Evolutionary conservation across 495 filamentous ascomycete species (phyloP).

Genomic region (Amphirosellinia nigrospora): DNA sequence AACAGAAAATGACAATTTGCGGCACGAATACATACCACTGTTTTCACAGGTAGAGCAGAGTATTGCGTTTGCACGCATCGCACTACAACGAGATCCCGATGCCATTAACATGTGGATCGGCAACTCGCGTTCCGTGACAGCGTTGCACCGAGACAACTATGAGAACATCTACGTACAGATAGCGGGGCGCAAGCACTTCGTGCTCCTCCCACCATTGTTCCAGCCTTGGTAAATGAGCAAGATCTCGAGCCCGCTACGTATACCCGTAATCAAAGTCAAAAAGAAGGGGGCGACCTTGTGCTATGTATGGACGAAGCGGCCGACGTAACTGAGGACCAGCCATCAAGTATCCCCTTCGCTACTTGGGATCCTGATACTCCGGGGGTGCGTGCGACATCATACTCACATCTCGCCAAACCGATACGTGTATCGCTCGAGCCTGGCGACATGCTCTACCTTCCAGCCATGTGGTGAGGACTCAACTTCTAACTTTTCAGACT

Average conservation of each 20-base stretch:
- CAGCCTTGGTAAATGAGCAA: slow-evolving; percentile 67
- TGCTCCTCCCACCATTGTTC: slow-evolving; percentile 69
- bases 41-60: slow-evolving; percentile 58
- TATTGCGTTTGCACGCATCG: slow-evolving; percentile 71
- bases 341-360: slow-evolving; percentile 62
- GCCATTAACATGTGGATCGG: slow-evolving; percentile 85
- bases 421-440: slow-evolving; percentile 65
- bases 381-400: slow-evolving; percentile 51
- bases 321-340: slow-evolving; percentile 24
- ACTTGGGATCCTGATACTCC: slow-evolving; percentile 74
- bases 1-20: slow-evolving; percentile 74
- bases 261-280: slow-evolving; percentile 30
- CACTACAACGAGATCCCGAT: slow-evolving; percentile 64
- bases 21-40: slow-evolving; percentile 67
- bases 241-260: slow-evolving; percentile 60
- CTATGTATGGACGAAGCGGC: slow-evolving; percentile 43
- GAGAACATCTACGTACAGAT: slow-evolving; percentile 83
- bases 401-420: slow-evolving; percentile 60
- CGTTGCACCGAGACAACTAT: slow-evolving; percentile 79
- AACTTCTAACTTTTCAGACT: neutral
- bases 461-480: slow-evolving; percentile 68
- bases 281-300: slow-evolving; percentile 39
- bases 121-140: slow-evolving; percentile 65
- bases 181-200: slow-evolving; percentile 70
- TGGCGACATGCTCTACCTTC: slow-evolving; percentile 85